Conservation (phyloP, 1,284 basidiomycete genomes). For the Austroboletus niveus region DNA sequence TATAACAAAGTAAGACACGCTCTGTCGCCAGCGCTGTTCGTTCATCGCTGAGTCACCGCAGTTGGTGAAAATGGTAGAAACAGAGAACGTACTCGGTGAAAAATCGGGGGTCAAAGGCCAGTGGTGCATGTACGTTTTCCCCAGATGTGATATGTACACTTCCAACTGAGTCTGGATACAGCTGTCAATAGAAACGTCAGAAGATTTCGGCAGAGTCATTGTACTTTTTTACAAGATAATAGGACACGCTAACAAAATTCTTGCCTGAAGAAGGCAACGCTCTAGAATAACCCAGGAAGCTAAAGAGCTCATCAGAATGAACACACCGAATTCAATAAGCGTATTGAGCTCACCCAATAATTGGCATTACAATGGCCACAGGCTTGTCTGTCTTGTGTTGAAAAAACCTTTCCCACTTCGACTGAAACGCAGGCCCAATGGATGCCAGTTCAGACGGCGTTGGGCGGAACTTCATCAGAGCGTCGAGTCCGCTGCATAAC, state of each 20-base stretch:
- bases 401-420: not conserved
- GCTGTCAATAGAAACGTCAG: not conserved
- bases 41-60: not conserved
- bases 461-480: not conserved
- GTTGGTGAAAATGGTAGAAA: not conserved
- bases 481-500: not conserved
- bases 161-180: constrained; percentile 9
- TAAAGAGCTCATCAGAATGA: not conserved
- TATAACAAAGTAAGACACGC: constrained; percentile 17
- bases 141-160: constrained; percentile 17
- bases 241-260: not conserved
- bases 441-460: not conserved
- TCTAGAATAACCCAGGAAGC: not conserved
- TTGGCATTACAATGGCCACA: not conserved
- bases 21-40: not conserved
- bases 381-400: not conserved
- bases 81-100: not conserved
- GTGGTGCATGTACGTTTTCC: constrained; percentile 11
- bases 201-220: not conserved
- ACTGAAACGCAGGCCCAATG: not conserved
- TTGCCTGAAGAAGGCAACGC: not conserved
- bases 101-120: constrained; percentile 15
- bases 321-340: not conserved
- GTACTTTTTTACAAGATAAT: not conserved
- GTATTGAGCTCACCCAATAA: not conserved